phyloP scores from a whole-genome alignment of 768 basidiomycete genomes.

The Tulasnella sp. region DNA sequence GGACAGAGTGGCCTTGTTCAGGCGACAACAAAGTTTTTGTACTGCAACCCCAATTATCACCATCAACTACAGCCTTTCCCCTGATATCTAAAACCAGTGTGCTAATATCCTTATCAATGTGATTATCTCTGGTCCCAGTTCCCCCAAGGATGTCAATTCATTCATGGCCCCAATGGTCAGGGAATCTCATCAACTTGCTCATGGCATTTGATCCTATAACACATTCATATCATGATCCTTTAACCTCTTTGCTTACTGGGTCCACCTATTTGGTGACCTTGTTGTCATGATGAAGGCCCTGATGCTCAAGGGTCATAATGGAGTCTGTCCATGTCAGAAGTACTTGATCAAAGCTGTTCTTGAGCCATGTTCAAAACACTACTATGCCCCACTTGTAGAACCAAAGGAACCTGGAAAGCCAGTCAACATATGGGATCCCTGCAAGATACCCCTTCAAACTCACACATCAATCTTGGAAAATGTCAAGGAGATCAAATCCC shows the following conservation, averaged over 20 bases:
- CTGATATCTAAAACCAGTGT: conserved; percentile 28
- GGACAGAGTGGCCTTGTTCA: not conserved
- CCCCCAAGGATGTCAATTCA: conserved; percentile 31
- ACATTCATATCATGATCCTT: conserved; percentile 22
- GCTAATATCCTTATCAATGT: conserved; percentile 30
- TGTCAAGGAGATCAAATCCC: not conserved
- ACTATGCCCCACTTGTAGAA: conserved; percentile 20
- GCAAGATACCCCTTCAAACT: not conserved
- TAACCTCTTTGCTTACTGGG: conserved; percentile 25
- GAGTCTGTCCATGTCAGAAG: conserved; percentile 28
- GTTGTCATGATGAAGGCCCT: conserved; percentile 27
- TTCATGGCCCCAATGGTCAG: conserved; percentile 30
- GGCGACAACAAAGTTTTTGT: not conserved
- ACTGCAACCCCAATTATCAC: conserved; percentile 28
- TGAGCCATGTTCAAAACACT: conserved; percentile 2
- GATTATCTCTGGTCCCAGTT: conserved; percentile 36
- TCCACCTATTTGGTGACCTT: conserved; percentile 27
- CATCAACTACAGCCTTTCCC: conserved; percentile 34
- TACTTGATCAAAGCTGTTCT: conserved; percentile 28
- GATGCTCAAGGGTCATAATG: conserved; percentile 36
- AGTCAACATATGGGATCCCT: not conserved
- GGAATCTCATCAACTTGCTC: conserved; percentile 28
- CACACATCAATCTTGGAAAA: not conserved
- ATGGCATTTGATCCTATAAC: conserved; percentile 28
- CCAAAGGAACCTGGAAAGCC: not conserved